Evolutionary conservation across 306 rosid genomes (phyloP).

Genomic region (Gleditsia sinensis): DNA sequence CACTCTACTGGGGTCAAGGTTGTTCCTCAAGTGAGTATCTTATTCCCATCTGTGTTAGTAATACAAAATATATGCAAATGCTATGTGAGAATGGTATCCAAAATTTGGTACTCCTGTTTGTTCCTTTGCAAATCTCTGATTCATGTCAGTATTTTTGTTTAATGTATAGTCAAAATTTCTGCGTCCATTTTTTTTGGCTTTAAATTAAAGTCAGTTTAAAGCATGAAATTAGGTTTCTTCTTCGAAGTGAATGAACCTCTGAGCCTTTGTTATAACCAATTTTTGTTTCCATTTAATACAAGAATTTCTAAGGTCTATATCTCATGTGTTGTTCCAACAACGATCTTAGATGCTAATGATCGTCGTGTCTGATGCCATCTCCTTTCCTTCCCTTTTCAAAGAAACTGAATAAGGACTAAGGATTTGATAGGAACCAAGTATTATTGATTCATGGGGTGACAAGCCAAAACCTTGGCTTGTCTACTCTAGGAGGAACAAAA

Average conservation of each 20-base stretch:
- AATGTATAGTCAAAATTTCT: neutral
- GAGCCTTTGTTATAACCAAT: too few species aligned
- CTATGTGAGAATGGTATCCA: neutral
- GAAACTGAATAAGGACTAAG: neutral
- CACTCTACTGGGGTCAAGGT: conserved; percentile 75
- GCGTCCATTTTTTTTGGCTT: neutral
- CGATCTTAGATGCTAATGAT: neutral
- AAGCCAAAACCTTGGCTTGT: too few species aligned
- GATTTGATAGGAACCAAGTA: too few species aligned
- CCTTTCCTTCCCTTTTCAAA: neutral
- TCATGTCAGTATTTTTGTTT: too few species aligned
- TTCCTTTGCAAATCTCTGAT: neutral
- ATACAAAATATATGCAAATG: neutral
- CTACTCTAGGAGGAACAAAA: too few species aligned
- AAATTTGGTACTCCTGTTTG: neutral
- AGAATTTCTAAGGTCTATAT: neutral
- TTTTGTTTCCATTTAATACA: too few species aligned
- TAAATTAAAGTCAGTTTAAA: conserved; percentile 1
- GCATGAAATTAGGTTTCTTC: too few species aligned
- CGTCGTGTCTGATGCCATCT: neutral
- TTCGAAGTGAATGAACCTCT: neutral
- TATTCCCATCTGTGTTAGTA: neutral
- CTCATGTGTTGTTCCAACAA: neutral
- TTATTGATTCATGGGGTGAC: too few species aligned
- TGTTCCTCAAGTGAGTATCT: conserved; percentile 76